Evolutionary conservation across 176 grass and related monocot species (phyloP), one percentile per base, ranked within the genome.

Genomic region (Oryza officinalis): DNA sequence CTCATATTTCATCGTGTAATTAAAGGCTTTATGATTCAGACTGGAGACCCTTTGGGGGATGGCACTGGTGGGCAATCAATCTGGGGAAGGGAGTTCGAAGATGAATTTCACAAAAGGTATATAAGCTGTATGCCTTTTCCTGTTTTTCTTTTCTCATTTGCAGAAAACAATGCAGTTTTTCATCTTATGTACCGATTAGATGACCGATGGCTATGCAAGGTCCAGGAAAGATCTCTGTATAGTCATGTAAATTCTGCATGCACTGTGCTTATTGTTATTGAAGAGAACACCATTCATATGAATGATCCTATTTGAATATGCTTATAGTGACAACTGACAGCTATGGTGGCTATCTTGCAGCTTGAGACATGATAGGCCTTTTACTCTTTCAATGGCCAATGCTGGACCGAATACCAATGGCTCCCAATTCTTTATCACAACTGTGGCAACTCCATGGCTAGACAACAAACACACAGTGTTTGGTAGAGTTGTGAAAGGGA

Each of bases 381-480:
- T 96, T 86, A 96, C 96, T 44, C 80, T 99, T 83, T 99, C 96
- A 52, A 99, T 99, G 96, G 96, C 96, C 63, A 99, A 99, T 81
- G 96, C 96, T 13, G 96, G 96, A 50, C 93, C 91, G n/a, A 96
- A 92, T 78, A 94, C 91, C 68, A 99, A 99, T 80, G 96, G 96
- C 69, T 99, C 96, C 69, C 96, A 99, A 69, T 99, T 99, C 78
- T 99, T 99, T 81, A 94, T 99, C 72, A 96, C 96, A 45, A 99
- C 96, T 33, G 96, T 99, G 15, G 96, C 93, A 54, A 99, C 96
- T 40, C 93, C 96, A 80, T 99, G 96, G 96, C 81, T 99, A 65
- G 96, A 99, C 86, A 99, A 94, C 90, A 99, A 99, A 64, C 96
- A 98, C 65, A 95, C 91, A 63, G 96, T 99, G 35, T 96, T 99